Percentiles rank a stretch among this genome's conserved stretches.
These are phyloP conservation scores for Citrus hindsii DNA, from an alignment of 345 rosid genomes.

Conservation along the genomic window DNA sequence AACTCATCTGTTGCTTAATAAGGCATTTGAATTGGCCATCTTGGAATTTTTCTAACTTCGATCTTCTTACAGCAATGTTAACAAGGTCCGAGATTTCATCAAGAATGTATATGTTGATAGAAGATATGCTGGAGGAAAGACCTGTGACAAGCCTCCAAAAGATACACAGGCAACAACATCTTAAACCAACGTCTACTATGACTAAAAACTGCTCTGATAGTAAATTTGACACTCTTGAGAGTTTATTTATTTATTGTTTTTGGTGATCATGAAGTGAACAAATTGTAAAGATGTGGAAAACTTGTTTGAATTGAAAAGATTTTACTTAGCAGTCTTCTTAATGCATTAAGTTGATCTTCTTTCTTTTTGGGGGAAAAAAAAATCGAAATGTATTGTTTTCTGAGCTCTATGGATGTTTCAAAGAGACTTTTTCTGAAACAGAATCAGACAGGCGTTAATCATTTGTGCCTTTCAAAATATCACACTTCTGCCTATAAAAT, in stretches of 20 bases:
- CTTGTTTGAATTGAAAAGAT: constrained; percentile 1
- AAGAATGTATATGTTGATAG: constrained; percentile 76
- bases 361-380: background rate
- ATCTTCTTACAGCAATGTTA: constrained; percentile 56
- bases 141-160: constrained; percentile 65
- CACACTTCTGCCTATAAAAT: constrained; percentile 12
- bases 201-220: background rate
- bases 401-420: background rate
- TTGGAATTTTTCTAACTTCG: constrained; percentile 3
- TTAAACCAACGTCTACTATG: background rate
- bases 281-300: constrained; percentile 5
- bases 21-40: background rate
- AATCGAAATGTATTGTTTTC: background rate
- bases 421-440: background rate
- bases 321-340: background rate
- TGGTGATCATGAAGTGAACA: constrained; percentile 3
- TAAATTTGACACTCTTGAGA: background rate
- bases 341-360: background rate
- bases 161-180: constrained; percentile 60
- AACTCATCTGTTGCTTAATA: constrained; percentile 4
- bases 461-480: constrained; percentile 6
- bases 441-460: background rate
- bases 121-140: constrained; percentile 69
- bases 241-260: background rate
- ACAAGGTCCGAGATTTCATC: constrained; percentile 81